These are phyloP conservation scores for Podaxis sp. DNA, from an alignment of 768 basidiomycete species.

Conservation along the genomic window DNA sequence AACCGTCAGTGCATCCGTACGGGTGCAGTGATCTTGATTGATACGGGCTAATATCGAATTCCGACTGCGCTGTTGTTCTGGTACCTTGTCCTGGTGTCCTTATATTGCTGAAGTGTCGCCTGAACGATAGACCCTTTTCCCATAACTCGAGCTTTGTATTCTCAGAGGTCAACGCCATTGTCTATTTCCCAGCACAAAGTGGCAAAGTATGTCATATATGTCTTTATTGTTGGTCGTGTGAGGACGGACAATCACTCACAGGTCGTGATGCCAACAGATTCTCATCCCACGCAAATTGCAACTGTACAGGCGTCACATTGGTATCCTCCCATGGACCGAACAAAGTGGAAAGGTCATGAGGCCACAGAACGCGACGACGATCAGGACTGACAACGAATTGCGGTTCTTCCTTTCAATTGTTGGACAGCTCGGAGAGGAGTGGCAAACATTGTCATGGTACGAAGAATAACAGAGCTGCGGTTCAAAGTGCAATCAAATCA, in stretches of 20 bases:
- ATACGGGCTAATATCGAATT: neutral
- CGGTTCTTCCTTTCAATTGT: neutral
- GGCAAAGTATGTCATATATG: neutral
- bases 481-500: neutral
- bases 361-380: neutral
- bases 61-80: neutral
- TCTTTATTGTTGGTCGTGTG: neutral
- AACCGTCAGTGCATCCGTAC: neutral
- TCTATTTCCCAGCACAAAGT: neutral
- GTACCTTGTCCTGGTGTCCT: neutral
- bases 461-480: neutral
- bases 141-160: neutral
- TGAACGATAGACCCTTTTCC: neutral
- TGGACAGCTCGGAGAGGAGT: neutral
- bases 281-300: neutral
- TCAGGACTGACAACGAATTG: neutral
- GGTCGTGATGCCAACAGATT: neutral
- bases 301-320: neutral
- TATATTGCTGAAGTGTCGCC: neutral
- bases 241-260: neutral
- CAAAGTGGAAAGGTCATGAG: neutral
- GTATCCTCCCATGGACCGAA: neutral
- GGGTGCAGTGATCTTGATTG: neutral
- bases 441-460: neutral
- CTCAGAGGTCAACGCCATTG: neutral